phyloP scores from a whole-genome alignment of 345 rosid species.

The Eutrema yunnanense region DNA sequence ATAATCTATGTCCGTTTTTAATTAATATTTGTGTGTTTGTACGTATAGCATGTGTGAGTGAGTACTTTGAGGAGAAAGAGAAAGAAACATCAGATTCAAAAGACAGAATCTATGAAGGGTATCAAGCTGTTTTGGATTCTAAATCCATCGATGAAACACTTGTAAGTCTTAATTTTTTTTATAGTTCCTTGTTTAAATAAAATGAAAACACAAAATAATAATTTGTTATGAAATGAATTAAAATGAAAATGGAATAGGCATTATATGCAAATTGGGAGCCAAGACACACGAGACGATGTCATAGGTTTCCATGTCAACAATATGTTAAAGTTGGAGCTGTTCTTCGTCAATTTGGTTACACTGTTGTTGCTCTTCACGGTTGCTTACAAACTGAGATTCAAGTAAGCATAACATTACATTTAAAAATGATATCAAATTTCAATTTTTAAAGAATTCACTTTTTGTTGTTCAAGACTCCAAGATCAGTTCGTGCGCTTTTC shows the following conservation, averaged over 20 bases:
- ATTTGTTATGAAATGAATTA: background rate
- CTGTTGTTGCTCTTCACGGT: conserved; percentile 77
- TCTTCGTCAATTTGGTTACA: conserved; percentile 80
- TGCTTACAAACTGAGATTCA: conserved; percentile 78
- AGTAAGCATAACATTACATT: conserved; percentile 29
- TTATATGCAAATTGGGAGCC: conserved; percentile 89
- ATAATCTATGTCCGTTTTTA: background rate
- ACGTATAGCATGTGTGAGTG: conserved; percentile 60
- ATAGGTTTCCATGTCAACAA: conserved; percentile 68
- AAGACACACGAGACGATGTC: conserved; percentile 49
- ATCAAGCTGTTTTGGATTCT: conserved; percentile 69
- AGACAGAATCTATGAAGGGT: conserved; percentile 66
- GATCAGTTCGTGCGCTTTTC: conserved; percentile 55
- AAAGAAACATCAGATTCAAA: conserved; percentile 34
- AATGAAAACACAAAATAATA: too few relatives aligned
- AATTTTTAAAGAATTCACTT: too few relatives aligned
- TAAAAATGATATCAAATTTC: too few relatives aligned
- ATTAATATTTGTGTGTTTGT: background rate
- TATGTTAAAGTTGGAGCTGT: conserved; percentile 74
- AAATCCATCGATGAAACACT: conserved; percentile 71
- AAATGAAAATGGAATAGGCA: conserved; percentile 37
- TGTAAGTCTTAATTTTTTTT: conserved; percentile 31
- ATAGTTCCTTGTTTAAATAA: background rate
- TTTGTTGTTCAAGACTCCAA: conserved; percentile 45
- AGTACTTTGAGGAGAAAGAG: conserved; percentile 48